Evolutionary conservation across 306 rosid species (phyloP), one percentile per base, ranked within the genome.

Genomic region (Cicer cuneatum): DNA sequence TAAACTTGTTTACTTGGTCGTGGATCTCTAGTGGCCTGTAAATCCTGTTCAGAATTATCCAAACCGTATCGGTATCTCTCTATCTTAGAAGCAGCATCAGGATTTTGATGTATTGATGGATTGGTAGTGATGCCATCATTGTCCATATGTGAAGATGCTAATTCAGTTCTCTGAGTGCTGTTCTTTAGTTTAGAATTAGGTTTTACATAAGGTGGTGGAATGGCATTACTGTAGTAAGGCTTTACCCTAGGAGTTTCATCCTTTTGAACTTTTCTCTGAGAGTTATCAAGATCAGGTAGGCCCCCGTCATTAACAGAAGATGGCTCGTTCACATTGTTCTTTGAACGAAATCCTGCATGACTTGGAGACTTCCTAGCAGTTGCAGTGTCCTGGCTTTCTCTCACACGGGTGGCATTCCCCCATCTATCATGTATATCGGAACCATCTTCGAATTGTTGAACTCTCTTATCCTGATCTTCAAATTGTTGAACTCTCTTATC

Each of bases 161-260:
- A 51, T 68, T 78, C 74, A 66, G 53, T 59, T 13, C 58, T 88
- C 8, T 11, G 75, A 47, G 75, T 80, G 72, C 58, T 76, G 74
- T 54, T 85, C 83, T 88, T 91, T 54, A 73, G 71, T 81, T 85
- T 89, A 69, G 80, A 73, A 79, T 82, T 75, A 42, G 84, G 80
- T 70, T 94, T 94, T 45, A 94, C 84, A 74, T 94, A 92, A 10
- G 99, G 99, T 51, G 98, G 98, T 64, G 97, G 98, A 57, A 87
- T 69, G 66, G 81, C 83, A 80, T 57, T 85, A 73, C 69, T 86
- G 84, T 72, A 78, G 82, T 73, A 68, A 45, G 97, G 71, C 81
- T 86, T 91, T 78, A 60, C 68, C 77, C 79, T 86, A 48, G 74
- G 91, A 46, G 49, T 75, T 80, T 80, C 89, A 78, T 81, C 96